These are phyloP conservation scores for Epichloe gansuensis DNA, from an alignment of 2,329 filamentous ascomycete species.

Conservation along the genomic window DNA sequence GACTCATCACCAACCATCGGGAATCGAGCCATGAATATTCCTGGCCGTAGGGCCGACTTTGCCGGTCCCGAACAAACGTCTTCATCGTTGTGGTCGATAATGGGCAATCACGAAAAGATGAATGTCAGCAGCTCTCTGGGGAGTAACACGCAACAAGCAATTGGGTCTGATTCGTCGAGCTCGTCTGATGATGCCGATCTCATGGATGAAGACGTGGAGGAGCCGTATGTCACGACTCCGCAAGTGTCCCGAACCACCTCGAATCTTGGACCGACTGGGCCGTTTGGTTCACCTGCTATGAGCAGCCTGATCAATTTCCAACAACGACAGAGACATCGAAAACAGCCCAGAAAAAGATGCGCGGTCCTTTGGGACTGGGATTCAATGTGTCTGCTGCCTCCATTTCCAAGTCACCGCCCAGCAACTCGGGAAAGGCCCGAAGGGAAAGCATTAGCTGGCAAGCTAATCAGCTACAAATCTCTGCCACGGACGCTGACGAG, in stretches of 20 bases:
- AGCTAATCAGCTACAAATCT: constrained; percentile 77
- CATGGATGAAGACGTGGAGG: constrained; percentile 66
- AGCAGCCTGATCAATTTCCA: constrained; percentile 75
- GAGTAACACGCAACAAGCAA: constrained; percentile 47
- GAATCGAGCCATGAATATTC: constrained; percentile 52
- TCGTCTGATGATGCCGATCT: constrained; percentile 57
- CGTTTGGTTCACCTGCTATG: constrained; percentile 59
- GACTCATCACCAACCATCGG: constrained; percentile 82
- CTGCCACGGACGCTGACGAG: constrained; percentile 56
- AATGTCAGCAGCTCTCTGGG: constrained; percentile 67
- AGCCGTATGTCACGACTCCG: constrained; percentile 72
- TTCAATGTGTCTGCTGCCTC: constrained; percentile 32
- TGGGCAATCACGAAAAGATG: constrained; percentile 56
- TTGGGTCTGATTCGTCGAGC: constrained; percentile 69
- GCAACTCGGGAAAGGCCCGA: constrained; percentile 39
- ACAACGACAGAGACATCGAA: constrained; percentile 59
- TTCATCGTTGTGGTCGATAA: constrained; percentile 59
- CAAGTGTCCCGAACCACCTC: constrained; percentile 53
- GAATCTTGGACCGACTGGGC: constrained; percentile 32
- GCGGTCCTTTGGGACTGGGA: constrained; percentile 36
- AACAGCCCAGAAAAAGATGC: constrained; percentile 48
- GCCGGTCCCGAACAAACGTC: constrained; percentile 50
- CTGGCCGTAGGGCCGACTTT: constrained; percentile 38
- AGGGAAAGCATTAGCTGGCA: constrained; percentile 85
- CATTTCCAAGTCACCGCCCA: constrained; percentile 65